Evolutionary conservation across 2,329 filamentous ascomycete species (phyloP).

Genomic region (Aspergillus pseudoglaucus): DNA sequence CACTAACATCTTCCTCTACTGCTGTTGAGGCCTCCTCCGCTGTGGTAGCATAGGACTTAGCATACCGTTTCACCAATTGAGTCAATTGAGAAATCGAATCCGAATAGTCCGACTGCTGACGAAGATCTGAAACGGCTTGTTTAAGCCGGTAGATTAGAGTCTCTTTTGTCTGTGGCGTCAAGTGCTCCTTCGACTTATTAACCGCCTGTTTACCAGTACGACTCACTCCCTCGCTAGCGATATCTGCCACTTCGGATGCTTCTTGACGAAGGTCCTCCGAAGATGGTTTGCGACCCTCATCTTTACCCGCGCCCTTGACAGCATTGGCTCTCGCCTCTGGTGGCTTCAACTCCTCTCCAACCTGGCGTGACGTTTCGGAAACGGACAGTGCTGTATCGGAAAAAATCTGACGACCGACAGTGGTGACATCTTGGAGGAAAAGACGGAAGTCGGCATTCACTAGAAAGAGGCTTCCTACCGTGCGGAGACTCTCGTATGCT

Average conservation of each 20-base stretch:
- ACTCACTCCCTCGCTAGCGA: constrained; percentile 29
- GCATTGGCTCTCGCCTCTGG: constrained; percentile 53
- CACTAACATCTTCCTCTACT: constrained; percentile 63
- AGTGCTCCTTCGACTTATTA: constrained; percentile 66
- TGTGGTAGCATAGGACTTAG: constrained; percentile 67
- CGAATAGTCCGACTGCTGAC: constrained; percentile 72
- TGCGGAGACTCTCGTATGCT: constrained; percentile 77
- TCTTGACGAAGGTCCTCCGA: constrained; percentile 58
- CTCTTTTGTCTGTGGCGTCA: constrained; percentile 65
- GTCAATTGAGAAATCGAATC: constrained; percentile 77
- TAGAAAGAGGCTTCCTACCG: constrained; percentile 74
- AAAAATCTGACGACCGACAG: constrained; percentile 76
- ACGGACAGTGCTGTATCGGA: constrained; percentile 76
- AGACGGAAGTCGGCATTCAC: constrained; percentile 87
- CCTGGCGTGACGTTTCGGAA: constrained; percentile 66
- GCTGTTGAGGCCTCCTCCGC: constrained; percentile 60
- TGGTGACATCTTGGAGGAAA: constrained; percentile 73
- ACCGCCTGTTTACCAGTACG: constrained; percentile 52
- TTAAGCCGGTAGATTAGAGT: constrained; percentile 71
- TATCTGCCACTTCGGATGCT: constrained; percentile 46
- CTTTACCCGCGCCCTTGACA: constrained; percentile 42
- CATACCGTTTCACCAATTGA: constrained; percentile 69
- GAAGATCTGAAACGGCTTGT: constrained; percentile 65
- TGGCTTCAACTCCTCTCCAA: constrained; percentile 66
- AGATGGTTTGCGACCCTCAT: constrained; percentile 47